Evolutionary conservation across 768 basidiomycete species (phyloP).

Genomic region (Leccinum arenicola): DNA sequence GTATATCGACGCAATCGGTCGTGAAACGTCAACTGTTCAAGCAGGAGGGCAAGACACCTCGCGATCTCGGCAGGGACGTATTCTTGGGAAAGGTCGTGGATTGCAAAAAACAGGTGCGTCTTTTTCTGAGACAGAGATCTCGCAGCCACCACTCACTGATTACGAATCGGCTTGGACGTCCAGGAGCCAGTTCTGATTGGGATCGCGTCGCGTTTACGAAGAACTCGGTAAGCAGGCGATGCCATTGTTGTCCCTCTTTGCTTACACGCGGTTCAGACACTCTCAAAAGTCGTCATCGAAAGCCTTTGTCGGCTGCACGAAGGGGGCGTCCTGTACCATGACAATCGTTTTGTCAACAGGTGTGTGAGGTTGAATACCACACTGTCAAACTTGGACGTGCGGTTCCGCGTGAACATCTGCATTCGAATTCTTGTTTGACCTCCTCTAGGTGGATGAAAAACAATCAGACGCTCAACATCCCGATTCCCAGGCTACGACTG

Average conservation of each 20-base stretch:
- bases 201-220: slow-evolving; percentile 92
- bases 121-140: not conserved
- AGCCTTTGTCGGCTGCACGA: slow-evolving; percentile 90
- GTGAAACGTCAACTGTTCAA: too few relatives aligned
- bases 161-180: slow-evolving; percentile 33
- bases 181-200: slow-evolving; percentile 96
- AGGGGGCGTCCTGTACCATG: slow-evolving; percentile 89
- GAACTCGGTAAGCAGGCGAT: slow-evolving; percentile 59
- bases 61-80: slow-evolving; percentile 91
- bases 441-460: slow-evolving; percentile 81
- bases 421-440: not conserved
- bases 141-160: slow-evolving; percentile 68
- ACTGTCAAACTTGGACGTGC: slow-evolving; percentile 67
- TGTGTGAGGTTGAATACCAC: slow-evolving; percentile 50
- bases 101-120: slow-evolving; percentile 91
- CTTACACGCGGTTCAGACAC: slow-evolving; percentile 38
- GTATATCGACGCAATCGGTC: slow-evolving; percentile 63
- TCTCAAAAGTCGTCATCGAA: slow-evolving; percentile 56
- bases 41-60: slow-evolving; percentile 42
- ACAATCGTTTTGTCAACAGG: slow-evolving; percentile 97
- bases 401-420: not conserved
- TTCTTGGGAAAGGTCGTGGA: slow-evolving; percentile 85
- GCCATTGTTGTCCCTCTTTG: not conserved
- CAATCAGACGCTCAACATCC: slow-evolving; percentile 82
- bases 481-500: slow-evolving; percentile 79